These are phyloP conservation scores for Periconia sp. DNA, from an alignment of 2,329 filamentous ascomycete species.

Conservation along the genomic window DNA sequence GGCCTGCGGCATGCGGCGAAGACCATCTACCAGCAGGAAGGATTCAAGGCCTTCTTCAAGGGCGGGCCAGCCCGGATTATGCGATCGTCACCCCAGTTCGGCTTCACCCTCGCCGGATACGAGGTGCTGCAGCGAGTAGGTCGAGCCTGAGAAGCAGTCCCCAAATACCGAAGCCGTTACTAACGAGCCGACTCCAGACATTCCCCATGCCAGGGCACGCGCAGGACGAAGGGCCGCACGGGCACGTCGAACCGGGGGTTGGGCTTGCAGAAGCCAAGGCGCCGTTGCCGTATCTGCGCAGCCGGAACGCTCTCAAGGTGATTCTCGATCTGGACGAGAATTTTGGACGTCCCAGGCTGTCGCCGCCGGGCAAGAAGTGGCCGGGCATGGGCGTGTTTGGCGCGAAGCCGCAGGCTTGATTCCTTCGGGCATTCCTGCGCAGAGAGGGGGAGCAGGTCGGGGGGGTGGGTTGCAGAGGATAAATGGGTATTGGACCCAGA, in stretches of 20 bases:
- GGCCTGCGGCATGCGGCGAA: constrained; percentile 83
- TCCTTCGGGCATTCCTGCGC: constrained; percentile 13
- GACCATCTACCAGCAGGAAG: constrained; percentile 88
- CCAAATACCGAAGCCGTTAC: constrained; percentile 2
- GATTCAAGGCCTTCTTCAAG: constrained; percentile 97
- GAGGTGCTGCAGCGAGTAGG: constrained; percentile 78
- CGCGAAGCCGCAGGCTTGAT: constrained; percentile 35
- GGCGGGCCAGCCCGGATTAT: constrained; percentile 94
- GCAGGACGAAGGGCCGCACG: constrained; percentile 55
- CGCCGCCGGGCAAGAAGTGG: constrained; percentile 48
- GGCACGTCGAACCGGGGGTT: constrained; percentile 68
- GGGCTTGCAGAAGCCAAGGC: constrained; percentile 68
- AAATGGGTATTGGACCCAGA: constrained; percentile 39
- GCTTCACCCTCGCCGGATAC: constrained; percentile 95
- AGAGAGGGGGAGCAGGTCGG: constrained; percentile 20
- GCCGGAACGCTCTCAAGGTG: constrained; percentile 91
- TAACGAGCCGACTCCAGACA: too few species aligned
- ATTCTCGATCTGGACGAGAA: constrained; percentile 93
- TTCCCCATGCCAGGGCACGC: constrained; percentile 79
- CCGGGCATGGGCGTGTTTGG: constrained; percentile 46
- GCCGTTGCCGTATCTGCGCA: constrained; percentile 71
- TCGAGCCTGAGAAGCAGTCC: background rate
- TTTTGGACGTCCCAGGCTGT: constrained; percentile 77
- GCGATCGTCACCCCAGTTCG: constrained; percentile 95
- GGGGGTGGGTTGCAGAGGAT: constrained; percentile 23